Conservation (phyloP, 2,329 filamentous ascomycete species). For the Helotiales sp. region DNA sequence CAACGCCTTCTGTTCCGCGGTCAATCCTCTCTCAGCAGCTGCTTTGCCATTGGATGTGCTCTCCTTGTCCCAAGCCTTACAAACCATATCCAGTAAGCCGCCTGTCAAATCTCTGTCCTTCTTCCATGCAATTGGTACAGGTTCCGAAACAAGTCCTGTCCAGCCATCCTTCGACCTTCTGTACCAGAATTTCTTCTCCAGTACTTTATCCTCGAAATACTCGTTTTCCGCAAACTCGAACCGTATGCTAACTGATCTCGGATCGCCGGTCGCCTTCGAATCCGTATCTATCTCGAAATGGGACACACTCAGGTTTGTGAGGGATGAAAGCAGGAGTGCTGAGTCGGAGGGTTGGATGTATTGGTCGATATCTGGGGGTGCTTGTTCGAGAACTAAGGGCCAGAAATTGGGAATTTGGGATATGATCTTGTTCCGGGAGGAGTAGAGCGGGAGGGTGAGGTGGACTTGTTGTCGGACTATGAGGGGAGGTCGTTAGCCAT, state of each 20-base stretch:
- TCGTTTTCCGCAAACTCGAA: slow-evolving; percentile 83
- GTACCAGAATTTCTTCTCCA: slow-evolving; percentile 94
- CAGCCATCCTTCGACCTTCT: slow-evolving; percentile 67
- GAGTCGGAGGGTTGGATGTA: slow-evolving; percentile 83
- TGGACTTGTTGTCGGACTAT: slow-evolving; percentile 72
- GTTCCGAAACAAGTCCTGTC: slow-evolving; percentile 81
- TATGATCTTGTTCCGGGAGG: slow-evolving; percentile 70
- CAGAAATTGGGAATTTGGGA: slow-evolving; percentile 84
- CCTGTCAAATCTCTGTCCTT: slow-evolving; percentile 79
- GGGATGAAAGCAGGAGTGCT: slow-evolving; percentile 65
- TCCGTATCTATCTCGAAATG: slow-evolving; percentile 68
- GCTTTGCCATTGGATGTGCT: slow-evolving; percentile 21
- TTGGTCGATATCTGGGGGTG: slow-evolving; percentile 82
- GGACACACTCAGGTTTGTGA: slow-evolving; percentile 70
- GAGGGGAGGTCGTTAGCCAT: slow-evolving; percentile 13
- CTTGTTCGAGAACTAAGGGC: slow-evolving; percentile 88
- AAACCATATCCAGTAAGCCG: slow-evolving; percentile 74
- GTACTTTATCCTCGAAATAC: slow-evolving; percentile 72
- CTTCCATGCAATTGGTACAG: slow-evolving; percentile 87
- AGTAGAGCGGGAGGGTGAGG: slow-evolving; percentile 70
- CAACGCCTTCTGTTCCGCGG: slow-evolving; percentile 50
- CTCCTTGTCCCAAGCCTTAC: slow-evolving; percentile 66
- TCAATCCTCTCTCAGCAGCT: slow-evolving; percentile 38
- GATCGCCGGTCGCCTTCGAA: slow-evolving; percentile 57
- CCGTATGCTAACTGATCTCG: slow-evolving; percentile 74